phyloP scores from a whole-genome alignment of 108 stramenopile species.

The Parmales sp. region DNA sequence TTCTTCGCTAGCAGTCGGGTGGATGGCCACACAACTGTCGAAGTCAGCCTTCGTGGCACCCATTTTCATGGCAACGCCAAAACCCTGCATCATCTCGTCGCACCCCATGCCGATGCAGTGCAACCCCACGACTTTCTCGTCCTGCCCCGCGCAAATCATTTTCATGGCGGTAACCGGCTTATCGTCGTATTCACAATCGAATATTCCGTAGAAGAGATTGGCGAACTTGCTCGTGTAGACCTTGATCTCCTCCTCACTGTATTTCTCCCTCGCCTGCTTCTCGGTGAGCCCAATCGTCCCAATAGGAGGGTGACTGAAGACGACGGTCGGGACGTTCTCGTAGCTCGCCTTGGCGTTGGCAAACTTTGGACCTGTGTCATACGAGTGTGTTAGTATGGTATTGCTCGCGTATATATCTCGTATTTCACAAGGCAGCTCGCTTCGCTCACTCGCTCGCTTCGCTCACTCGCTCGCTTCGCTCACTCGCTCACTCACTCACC shows the following conservation, averaged over 20 bases:
- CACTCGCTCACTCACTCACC: no score
- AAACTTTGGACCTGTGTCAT: no score
- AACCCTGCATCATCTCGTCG: conserved; percentile 96
- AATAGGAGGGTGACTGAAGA: conserved; percentile 82
- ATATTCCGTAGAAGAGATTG: conserved; percentile 79
- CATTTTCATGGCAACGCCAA: conserved; percentile 88
- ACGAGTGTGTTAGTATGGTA: no score
- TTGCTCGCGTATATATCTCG: no score
- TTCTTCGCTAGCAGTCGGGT: conserved; percentile 88
- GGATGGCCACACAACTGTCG: conserved; percentile 82
- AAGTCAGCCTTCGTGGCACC: conserved; percentile 92
- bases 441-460: no score
- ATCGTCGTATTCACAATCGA: conserved; percentile 65
- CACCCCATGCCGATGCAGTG: conserved; percentile 86
- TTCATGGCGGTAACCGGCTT: conserved; percentile 89
- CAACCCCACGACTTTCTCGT: conserved; percentile 84
- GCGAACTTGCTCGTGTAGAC: conserved; percentile 79
- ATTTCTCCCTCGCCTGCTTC: conserved; percentile 63
- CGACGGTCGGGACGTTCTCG: conserved; percentile 72
- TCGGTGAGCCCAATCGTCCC: conserved; percentile 80
- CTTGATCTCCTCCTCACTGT: conserved; percentile 78
- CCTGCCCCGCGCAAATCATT: conserved; percentile 64
- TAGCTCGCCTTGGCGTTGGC: conserved; percentile 50
- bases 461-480: no score
- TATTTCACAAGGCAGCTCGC: no score